phyloP scores from a whole-genome alignment of 2,329 filamentous ascomycete species.

The Ustulina deusta region DNA sequence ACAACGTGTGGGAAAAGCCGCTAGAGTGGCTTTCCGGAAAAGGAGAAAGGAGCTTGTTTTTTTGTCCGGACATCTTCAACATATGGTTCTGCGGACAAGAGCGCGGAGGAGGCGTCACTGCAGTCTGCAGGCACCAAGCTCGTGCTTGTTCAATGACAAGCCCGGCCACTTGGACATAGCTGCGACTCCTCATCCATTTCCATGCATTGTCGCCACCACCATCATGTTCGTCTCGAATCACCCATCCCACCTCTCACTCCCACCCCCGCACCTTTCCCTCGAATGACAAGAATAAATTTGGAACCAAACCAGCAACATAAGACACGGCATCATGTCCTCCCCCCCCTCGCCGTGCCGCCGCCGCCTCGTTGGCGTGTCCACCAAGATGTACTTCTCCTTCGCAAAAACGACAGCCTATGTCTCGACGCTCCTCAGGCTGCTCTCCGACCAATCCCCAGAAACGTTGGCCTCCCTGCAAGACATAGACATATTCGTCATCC shows the following conservation, averaged over 20 bases:
- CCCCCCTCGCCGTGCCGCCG: slow-evolving; percentile 53
- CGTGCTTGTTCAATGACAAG: background rate
- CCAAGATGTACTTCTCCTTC: slow-evolving; percentile 85
- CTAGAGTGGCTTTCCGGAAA: slow-evolving; percentile 1
- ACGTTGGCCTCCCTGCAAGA: slow-evolving; percentile 41
- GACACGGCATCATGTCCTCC: slow-evolving; percentile 29
- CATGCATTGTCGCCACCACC: background rate
- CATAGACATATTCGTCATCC: slow-evolving; percentile 74
- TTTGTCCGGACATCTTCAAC: background rate
- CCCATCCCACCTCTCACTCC: background rate
- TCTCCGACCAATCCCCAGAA: slow-evolving; percentile 56
- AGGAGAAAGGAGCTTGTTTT: slow-evolving; percentile 12
- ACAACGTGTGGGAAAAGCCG: background rate
- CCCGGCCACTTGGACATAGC: background rate
- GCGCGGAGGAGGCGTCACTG: slow-evolving; percentile 1
- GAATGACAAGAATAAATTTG: background rate
- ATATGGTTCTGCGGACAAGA: background rate
- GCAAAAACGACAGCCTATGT: slow-evolving; percentile 70
- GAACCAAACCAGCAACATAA: background rate
- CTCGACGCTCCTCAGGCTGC: slow-evolving; percentile 59
- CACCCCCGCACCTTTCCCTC: background rate
- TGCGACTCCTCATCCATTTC: no score
- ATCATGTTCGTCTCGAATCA: no score
- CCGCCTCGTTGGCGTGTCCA: slow-evolving; percentile 77
- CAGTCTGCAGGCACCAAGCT: slow-evolving; percentile 24